These are phyloP conservation scores for Nymphaea colorata DNA, from an alignment of 164 flowering plant species.

Conservation along the genomic window DNA sequence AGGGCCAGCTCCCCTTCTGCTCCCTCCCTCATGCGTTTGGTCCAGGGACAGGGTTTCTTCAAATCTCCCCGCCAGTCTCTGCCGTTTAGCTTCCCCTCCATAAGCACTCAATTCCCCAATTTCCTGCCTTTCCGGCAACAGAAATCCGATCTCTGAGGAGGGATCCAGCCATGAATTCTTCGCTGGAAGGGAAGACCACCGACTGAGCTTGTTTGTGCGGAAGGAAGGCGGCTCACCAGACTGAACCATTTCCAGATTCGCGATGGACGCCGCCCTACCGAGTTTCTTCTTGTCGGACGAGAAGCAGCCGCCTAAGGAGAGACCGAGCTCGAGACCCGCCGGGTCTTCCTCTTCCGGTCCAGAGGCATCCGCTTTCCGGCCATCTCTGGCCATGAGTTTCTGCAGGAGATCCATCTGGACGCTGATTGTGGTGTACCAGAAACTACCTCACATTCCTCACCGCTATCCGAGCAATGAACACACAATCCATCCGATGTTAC, in stretches of 20 bases:
- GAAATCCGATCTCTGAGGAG: not conserved
- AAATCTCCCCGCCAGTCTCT: constrained; percentile 33
- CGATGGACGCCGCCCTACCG: constrained; percentile 49
- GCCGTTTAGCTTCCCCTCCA: constrained; percentile 82
- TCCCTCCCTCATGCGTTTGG: not conserved
- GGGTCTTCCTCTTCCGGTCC: constrained; percentile 14
- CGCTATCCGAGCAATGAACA: too few species aligned
- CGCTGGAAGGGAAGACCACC: constrained; percentile 16
- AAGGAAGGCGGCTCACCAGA: constrained; percentile 21
- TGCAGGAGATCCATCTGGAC: constrained; percentile 63
- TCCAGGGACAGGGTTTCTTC: not conserved
- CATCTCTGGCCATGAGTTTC: constrained; percentile 28
- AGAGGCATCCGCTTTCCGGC: not conserved
- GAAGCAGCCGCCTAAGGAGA: constrained; percentile 73
- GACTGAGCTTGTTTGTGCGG: constrained; percentile 8
- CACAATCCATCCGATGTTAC: not conserved
- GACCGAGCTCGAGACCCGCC: constrained; percentile 62
- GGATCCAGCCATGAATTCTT: not conserved
- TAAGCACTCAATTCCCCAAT: constrained; percentile 14
- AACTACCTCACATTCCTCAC: not conserved
- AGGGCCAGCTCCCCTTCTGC: not conserved
- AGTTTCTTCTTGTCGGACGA: constrained; percentile 40
- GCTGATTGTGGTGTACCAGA: not conserved
- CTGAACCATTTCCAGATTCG: constrained; percentile 24
- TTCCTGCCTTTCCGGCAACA: not conserved